Base-by-base conservation (phyloP, 768 basidiomycete genomes). In the Leccinum boreale region DNA sequence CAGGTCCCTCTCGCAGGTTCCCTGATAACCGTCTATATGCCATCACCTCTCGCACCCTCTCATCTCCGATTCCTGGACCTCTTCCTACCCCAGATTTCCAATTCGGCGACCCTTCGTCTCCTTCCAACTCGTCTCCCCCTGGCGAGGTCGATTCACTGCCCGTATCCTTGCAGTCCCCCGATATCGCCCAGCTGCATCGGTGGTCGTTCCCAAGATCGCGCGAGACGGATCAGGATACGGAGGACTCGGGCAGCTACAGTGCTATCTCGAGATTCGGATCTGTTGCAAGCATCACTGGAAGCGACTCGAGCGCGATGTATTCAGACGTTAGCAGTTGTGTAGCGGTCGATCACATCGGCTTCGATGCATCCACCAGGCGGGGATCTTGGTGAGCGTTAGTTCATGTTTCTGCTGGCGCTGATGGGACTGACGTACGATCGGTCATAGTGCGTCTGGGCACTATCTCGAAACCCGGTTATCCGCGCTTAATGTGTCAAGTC, bases 31-130 rank as follows among this genome's bases (percentile, higher is more conserved):
- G 74, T 14, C 68, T 81, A 6, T 84, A 78, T 62, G 70, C 81
- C 6, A 67, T 82, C 55, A 74, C 79, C 28, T 75, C 81, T 7
- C 80, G 85, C 36, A 65, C 76, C 69, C 78, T 47, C 76, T 76
- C 57, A 70, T 83, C 59, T 73, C 84, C 72, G 2, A 74, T 74
- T 52, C 72, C 72, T 9, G 85, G 85, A 3, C 85, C 85, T 5
- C 75, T 87, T 17, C 85, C 85, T 2, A 77, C 78, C 5, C 84
- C 84, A 42, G 80, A 79, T 55, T 87, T 84, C 74, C 83, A 83
- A 48, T 87, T 87, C 61, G 85, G 85, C 57, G 78, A 79, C 10
- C 81, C 85, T 28, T 81, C 75, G 51, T 79, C 79, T 3, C 65
- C 81, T 0, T 76, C 81, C 3, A 76, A 80, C 62, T 69, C 76